Conservation (phyloP, 2,329 filamentous ascomycete genomes). For the Trichothecium roseum region DNA sequence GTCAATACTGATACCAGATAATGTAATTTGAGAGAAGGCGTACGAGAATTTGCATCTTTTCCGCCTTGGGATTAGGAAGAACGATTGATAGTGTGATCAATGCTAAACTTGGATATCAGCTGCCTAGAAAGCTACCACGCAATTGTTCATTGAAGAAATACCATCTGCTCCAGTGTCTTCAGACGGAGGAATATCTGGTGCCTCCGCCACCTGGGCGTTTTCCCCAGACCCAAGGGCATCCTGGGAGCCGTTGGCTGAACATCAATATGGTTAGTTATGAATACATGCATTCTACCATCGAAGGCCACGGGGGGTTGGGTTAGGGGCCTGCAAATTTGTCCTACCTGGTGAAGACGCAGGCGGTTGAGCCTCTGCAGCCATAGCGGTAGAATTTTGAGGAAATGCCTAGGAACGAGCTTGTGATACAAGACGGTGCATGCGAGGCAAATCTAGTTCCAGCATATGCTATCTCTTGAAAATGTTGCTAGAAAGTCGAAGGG, state of each 20-base stretch:
- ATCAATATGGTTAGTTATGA: conserved; percentile 3
- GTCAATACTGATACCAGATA: neutral
- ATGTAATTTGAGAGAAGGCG: conserved; percentile 18
- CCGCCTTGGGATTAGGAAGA: conserved; percentile 63
- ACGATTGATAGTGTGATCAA: conserved; percentile 60
- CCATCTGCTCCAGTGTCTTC: conserved; percentile 21
- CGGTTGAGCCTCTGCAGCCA: conserved; percentile 21
- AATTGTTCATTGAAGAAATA: conserved; percentile 8
- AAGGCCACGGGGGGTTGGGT: too few species aligned
- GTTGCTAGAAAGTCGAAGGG: too few species aligned
- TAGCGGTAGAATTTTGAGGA: conserved; percentile 6
- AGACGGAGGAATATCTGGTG: neutral
- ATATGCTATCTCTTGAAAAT: too few species aligned
- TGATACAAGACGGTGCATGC: conserved; percentile 8
- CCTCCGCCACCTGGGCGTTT: conserved; percentile 14
- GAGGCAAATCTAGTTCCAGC: too few species aligned
- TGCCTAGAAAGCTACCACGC: conserved; percentile 3
- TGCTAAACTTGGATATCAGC: conserved; percentile 22
- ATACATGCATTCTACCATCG: neutral
- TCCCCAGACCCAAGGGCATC: conserved; percentile 13
- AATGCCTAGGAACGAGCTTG: conserved; percentile 1
- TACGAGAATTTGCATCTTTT: conserved; percentile 79
- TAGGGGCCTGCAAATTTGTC: conserved; percentile 3
- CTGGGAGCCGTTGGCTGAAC: conserved; percentile 11
- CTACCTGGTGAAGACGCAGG: conserved; percentile 15